phyloP scores from a whole-genome alignment of 495 filamentous ascomycete species.

The Hypoxylon subgilvum region DNA sequence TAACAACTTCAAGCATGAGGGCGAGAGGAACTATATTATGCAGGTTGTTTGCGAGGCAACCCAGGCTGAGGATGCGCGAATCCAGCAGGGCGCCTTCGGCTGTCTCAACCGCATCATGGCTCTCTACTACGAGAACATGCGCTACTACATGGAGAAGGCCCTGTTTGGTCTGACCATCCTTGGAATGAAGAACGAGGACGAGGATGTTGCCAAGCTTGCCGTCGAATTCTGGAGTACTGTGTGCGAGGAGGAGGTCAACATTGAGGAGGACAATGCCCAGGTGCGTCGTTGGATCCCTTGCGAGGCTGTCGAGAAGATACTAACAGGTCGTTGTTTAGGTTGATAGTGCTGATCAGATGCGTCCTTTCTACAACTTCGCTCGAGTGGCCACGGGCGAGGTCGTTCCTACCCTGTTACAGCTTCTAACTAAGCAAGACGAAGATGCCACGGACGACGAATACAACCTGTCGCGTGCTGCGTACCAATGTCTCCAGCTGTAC shows the following conservation, averaged over 20 bases:
- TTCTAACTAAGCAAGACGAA: slow-evolving; percentile 96
- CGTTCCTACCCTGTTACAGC: slow-evolving; percentile 83
- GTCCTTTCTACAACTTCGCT: slow-evolving; percentile 90
- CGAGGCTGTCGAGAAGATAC: background rate
- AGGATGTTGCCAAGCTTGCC: slow-evolving; percentile 96
- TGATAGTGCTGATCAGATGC: slow-evolving; percentile 76
- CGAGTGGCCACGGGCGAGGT: slow-evolving; percentile 89
- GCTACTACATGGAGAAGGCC: slow-evolving; percentile 99
- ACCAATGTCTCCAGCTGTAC: slow-evolving; percentile 95
- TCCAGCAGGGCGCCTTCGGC: slow-evolving; percentile 94
- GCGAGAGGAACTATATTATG: slow-evolving; percentile 99
- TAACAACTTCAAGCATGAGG: slow-evolving; percentile 98
- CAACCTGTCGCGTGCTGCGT: slow-evolving; percentile 91
- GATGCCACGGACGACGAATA: slow-evolving; percentile 97
- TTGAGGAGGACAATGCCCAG: slow-evolving; percentile 94
- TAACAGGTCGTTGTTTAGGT: slow-evolving; percentile 52
- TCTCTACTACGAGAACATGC: slow-evolving; percentile 98
- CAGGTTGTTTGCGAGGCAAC: slow-evolving; percentile 99
- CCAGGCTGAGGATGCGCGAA: slow-evolving; percentile 83
- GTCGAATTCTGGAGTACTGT: slow-evolving; percentile 99
- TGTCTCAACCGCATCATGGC: slow-evolving; percentile 98
- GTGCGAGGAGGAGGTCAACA: slow-evolving; percentile 95
- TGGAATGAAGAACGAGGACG: slow-evolving; percentile 97
- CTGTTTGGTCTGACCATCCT: slow-evolving; percentile 97
- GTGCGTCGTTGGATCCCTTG: slow-evolving; percentile 52